A percentile compares a stretch with the other conserved stretches of the same genome.
phyloP scores from a whole-genome alignment of 2,329 filamentous ascomycete genomes.

The Tolypocladium paradoxum region DNA sequence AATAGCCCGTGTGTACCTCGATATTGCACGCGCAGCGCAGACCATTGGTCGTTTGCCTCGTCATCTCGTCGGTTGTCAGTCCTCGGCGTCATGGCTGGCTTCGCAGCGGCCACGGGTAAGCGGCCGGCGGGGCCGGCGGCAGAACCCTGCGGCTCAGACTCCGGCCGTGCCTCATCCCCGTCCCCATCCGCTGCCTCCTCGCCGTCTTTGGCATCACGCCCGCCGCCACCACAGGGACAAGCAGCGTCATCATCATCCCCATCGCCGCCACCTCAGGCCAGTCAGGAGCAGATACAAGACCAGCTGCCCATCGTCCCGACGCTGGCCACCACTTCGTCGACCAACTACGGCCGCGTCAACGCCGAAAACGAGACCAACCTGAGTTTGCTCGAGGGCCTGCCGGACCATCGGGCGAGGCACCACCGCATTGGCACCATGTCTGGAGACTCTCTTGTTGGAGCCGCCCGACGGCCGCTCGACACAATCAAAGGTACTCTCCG shows the following conservation, averaged over 20 bases:
- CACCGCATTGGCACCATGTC: background rate
- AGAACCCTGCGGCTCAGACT: background rate
- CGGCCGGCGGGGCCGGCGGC: constrained; percentile 1
- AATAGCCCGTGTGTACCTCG: background rate
- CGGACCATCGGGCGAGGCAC: constrained; percentile 9
- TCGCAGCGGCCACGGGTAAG: background rate
- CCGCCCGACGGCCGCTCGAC: background rate
- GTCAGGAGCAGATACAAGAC: background rate
- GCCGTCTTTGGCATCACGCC: background rate
- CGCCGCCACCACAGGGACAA: background rate
- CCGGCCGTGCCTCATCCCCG: background rate
- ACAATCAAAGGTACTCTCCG: background rate
- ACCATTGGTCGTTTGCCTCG: background rate
- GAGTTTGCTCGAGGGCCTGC: constrained; percentile 16
- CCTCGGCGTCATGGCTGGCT: constrained; percentile 2
- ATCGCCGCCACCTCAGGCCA: background rate
- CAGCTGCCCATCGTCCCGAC: constrained; percentile 8
- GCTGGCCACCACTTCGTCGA: constrained; percentile 7
- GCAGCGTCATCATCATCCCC: background rate
- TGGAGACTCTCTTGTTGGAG: background rate
- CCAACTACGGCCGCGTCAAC: constrained; percentile 22
- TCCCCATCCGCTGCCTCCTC: background rate
- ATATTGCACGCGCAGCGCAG: background rate
- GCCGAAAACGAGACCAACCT: constrained; percentile 24
- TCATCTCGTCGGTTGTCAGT: background rate